phyloP scores from a whole-genome alignment of 2,329 filamentous ascomycete species.

The Fusarium sp. region DNA sequence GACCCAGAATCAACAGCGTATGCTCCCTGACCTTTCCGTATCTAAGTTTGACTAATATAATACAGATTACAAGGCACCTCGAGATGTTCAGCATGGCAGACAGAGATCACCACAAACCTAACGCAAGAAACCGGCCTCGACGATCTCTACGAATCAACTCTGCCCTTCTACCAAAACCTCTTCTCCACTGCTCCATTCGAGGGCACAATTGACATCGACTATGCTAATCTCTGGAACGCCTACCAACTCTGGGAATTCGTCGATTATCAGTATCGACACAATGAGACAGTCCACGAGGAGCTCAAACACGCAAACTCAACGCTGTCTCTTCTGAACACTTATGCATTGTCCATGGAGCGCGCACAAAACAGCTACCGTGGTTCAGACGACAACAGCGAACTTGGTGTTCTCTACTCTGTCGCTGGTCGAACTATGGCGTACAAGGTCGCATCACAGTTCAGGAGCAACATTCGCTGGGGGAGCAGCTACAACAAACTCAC shows the following conservation, averaged over 20 bases:
- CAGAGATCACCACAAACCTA: slow-evolving; percentile 46
- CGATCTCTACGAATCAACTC: slow-evolving; percentile 45
- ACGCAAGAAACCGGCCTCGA: slow-evolving; percentile 41
- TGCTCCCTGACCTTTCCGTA: slow-evolving; percentile 30
- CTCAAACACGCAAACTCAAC: slow-evolving; percentile 52
- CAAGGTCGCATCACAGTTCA: slow-evolving; percentile 58
- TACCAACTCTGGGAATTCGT: slow-evolving; percentile 67
- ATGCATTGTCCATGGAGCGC: slow-evolving; percentile 78
- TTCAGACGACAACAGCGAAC: slow-evolving; percentile 50
- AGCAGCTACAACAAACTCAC: slow-evolving; percentile 61
- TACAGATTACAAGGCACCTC: slow-evolving; percentile 54
- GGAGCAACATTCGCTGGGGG: slow-evolving; percentile 54
- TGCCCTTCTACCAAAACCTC: slow-evolving; percentile 58
- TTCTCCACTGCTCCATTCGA: slow-evolving; percentile 53
- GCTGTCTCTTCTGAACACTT: slow-evolving; percentile 63
- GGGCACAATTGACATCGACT: slow-evolving; percentile 50
- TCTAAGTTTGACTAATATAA: neutral
- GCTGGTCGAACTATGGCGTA: slow-evolving; percentile 64
- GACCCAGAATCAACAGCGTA: slow-evolving; percentile 62
- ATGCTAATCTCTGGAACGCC: slow-evolving; percentile 61
- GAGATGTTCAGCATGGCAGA: slow-evolving; percentile 54
- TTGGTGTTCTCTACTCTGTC: slow-evolving; percentile 57
- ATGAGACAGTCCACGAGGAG: slow-evolving; percentile 54
- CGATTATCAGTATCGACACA: slow-evolving; percentile 65
- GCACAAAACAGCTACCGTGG: slow-evolving; percentile 64